A percentile compares a stretch with the other conserved stretches of the same genome.
phyloP scores from a whole-genome alignment of 768 basidiomycete genomes.

The Russula sp. region DNA sequence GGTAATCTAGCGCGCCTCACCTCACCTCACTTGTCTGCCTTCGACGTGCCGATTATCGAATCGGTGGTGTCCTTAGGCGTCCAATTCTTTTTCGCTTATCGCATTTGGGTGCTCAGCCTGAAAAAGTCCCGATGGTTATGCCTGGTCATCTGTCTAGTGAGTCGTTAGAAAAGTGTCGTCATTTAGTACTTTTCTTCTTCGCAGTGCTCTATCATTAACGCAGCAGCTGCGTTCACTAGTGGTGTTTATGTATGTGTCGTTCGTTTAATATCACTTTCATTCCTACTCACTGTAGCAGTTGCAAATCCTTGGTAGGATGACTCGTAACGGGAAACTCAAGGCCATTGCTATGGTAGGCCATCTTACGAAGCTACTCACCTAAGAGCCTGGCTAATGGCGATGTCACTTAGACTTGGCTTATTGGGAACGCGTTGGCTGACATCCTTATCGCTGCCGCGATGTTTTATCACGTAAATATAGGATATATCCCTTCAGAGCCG shows the following conservation, averaged over 20 bases:
- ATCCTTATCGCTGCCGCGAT: constrained; percentile 4
- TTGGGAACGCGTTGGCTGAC: not conserved
- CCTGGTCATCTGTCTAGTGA: no score
- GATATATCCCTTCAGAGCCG: not conserved
- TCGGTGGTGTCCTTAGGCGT: constrained; percentile 3
- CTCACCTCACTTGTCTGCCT: constrained; percentile 21
- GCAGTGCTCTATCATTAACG: not conserved
- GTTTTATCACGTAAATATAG: constrained; percentile 1
- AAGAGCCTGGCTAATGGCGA: not conserved
- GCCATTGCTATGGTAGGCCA: not conserved
- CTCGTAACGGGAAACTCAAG: not conserved
- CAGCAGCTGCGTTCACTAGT: not conserved
- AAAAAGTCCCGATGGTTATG: not conserved
- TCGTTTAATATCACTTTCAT: not conserved
- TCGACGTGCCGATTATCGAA: constrained; percentile 11
- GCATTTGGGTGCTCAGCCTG: not conserved
- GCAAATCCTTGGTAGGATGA: not conserved
- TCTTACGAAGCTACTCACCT: not conserved
- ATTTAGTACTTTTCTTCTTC: not conserved
- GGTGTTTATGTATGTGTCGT: not conserved
- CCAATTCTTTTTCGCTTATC: constrained; percentile 6
- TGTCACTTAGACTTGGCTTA: constrained; percentile 6
- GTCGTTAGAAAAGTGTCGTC: not conserved
- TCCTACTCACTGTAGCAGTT: not conserved
- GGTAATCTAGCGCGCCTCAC: constrained; percentile 27